Conservation (phyloP, 2,329 filamentous ascomycete genomes). For the Paramyrothecium roridum region DNA sequence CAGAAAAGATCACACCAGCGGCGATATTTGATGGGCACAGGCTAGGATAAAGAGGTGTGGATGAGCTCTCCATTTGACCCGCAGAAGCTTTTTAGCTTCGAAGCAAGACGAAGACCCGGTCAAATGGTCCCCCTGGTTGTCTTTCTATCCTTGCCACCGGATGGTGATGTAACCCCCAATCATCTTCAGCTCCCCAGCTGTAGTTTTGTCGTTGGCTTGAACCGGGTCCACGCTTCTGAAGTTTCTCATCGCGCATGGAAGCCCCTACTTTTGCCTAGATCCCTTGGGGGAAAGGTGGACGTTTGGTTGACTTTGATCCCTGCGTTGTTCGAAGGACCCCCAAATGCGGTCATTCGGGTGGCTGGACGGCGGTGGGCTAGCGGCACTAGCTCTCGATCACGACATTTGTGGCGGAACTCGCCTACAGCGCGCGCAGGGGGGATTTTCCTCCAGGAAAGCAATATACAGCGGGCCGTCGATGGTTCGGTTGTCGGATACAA, state of each 20-base stretch:
- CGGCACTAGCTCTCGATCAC: not conserved
- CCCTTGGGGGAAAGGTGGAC: too few relatives aligned
- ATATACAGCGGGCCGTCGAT: too few relatives aligned
- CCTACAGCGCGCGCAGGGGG: not conserved
- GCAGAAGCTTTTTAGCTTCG: not conserved
- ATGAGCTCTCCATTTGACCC: not conserved
- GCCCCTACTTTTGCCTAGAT: too few relatives aligned
- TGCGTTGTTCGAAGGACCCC: too few relatives aligned
- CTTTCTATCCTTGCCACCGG: not conserved
- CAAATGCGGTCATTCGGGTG: not conserved
- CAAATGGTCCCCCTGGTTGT: not conserved
- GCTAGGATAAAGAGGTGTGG: not conserved
- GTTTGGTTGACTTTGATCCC: too few relatives aligned
- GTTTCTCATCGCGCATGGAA: too few relatives aligned
- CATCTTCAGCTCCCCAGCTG: too few relatives aligned
- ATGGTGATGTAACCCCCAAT: not conserved
- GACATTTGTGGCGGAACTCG: not conserved
- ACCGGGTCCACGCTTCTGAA: too few relatives aligned
- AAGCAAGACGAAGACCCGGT: not conserved
- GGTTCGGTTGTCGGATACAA: too few relatives aligned
- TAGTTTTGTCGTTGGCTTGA: not conserved
- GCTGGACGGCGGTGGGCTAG: not conserved
- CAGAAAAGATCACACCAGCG: not conserved
- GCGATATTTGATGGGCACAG: not conserved
- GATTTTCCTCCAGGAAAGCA: too few relatives aligned